These are phyloP conservation scores for Stemphylium vesicarium DNA, from an alignment of 2,329 filamentous ascomycete species.

Conservation along the genomic window DNA sequence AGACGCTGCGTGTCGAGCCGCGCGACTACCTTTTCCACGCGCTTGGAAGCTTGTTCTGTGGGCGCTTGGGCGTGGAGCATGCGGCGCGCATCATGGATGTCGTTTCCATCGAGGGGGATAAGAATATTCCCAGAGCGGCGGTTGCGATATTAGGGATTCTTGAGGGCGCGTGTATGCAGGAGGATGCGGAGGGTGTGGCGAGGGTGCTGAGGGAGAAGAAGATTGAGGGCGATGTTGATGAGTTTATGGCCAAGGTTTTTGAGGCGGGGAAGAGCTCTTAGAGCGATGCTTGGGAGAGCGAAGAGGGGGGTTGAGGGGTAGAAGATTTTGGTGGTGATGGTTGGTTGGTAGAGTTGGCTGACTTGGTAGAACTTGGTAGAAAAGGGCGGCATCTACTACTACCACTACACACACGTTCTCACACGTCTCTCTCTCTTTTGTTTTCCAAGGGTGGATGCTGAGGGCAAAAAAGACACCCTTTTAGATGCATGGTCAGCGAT, in stretches of 20 bases:
- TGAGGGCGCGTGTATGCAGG: constrained; percentile 52
- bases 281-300: not conserved
- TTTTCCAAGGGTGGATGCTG: too few species aligned
- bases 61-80: constrained; percentile 71
- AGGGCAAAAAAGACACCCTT: too few species aligned
- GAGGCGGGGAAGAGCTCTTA: constrained; percentile 41
- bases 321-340: too few species aligned
- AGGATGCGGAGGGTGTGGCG: constrained; percentile 43
- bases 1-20: constrained; percentile 50
- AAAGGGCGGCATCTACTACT: too few species aligned
- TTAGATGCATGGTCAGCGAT: too few species aligned
- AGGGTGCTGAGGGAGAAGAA: constrained; percentile 20
- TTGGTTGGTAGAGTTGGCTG: too few species aligned
- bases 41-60: constrained; percentile 67
- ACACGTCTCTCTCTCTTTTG: too few species aligned
- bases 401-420: too few species aligned
- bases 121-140: constrained; percentile 71
- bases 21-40: constrained; percentile 64
- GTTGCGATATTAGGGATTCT: constrained; percentile 67
- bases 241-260: constrained; percentile 43
- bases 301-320: too few species aligned
- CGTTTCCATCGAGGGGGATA: constrained; percentile 81
- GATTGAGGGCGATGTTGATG: constrained; percentile 31
- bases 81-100: constrained; percentile 80
- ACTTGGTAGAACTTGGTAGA: too few species aligned